Conservation (phyloP, 441 rosid species). For the Codiaeum variegatum region DNA sequence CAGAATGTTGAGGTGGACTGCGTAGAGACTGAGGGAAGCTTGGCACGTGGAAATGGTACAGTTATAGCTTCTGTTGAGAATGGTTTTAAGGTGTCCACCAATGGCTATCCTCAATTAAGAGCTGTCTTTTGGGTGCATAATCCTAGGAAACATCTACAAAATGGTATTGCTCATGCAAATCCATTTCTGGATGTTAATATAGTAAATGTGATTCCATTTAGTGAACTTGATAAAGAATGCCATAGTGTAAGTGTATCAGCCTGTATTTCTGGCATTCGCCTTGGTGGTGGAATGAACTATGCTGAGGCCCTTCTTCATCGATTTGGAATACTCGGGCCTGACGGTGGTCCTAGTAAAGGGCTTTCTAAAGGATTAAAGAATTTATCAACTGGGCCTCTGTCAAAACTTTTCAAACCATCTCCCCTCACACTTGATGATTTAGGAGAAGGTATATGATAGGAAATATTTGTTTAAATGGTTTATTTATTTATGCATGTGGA, state of each 20-base stretch:
- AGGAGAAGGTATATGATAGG: conserved; percentile 49
- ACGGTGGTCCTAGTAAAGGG: conserved; percentile 93
- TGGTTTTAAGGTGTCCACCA: conserved; percentile 35
- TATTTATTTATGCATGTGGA: background rate
- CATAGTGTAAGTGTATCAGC: conserved; percentile 76
- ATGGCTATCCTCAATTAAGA: conserved; percentile 55
- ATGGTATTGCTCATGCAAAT: conserved; percentile 31
- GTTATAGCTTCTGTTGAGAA: conserved; percentile 29
- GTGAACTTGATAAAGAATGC: conserved; percentile 77
- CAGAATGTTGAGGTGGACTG: conserved; percentile 78
- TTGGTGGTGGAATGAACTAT: conserved; percentile 78
- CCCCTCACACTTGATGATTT: conserved; percentile 44
- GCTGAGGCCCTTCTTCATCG: conserved; percentile 32
- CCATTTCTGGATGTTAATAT: conserved; percentile 78
- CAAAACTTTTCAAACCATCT: conserved; percentile 76
- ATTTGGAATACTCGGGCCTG: conserved; percentile 71
- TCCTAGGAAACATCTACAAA: conserved; percentile 37
- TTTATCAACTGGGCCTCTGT: conserved; percentile 78
- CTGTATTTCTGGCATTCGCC: conserved; percentile 65
- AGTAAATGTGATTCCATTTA: conserved; percentile 81
- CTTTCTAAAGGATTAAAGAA: conserved; percentile 77
- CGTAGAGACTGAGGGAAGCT: conserved; percentile 61
- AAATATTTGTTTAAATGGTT: conserved; percentile 16
- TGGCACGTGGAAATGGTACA: conserved; percentile 34
- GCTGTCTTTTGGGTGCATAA: conserved; percentile 90